Conservation (phyloP, 768 basidiomycete genomes). For the Hygrocybe coccinea region DNA sequence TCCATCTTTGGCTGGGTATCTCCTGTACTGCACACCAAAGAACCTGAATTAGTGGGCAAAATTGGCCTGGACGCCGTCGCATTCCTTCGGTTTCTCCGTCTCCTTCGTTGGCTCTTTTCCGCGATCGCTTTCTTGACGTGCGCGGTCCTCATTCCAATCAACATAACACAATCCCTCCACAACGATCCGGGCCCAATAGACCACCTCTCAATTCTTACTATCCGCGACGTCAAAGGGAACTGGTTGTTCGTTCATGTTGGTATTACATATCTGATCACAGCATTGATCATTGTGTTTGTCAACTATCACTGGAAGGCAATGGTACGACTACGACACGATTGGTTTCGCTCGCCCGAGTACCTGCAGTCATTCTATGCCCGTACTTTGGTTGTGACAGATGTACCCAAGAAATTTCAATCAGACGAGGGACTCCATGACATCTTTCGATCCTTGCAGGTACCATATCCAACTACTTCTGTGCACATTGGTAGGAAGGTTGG, state of each 20-base stretch:
- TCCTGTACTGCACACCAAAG: conserved; percentile 76
- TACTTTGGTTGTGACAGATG: conserved; percentile 76
- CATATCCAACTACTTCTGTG: conserved; percentile 88
- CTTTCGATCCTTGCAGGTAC: conserved; percentile 69
- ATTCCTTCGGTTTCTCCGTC: conserved; percentile 86
- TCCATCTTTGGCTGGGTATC: conserved; percentile 86
- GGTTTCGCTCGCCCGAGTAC: conserved; percentile 91
- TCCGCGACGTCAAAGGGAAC: conserved; percentile 71
- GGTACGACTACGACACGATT: conserved; percentile 71
- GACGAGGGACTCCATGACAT: conserved; percentile 80
- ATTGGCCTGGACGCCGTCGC: conserved; percentile 90
- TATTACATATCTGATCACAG: conserved; percentile 75
- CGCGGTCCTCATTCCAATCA: conserved; percentile 78
- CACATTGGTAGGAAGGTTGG: conserved; percentile 87
- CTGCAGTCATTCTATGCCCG: conserved; percentile 88
- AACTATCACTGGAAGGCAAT: conserved; percentile 75
- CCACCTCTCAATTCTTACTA: conserved; percentile 74
- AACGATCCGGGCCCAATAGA: conserved; percentile 49
- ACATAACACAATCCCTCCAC: conserved; percentile 76
- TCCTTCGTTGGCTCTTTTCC: conserved; percentile 72
- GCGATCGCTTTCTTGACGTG: conserved; percentile 60
- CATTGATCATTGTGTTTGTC: conserved; percentile 65
- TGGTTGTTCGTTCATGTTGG: conserved; percentile 82
- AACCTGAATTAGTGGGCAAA: conserved; percentile 84
- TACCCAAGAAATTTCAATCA: conserved; percentile 74